These are phyloP conservation scores for Jaapia argillacea DNA, from an alignment of 768 basidiomycete species.

Conservation along the genomic window DNA sequence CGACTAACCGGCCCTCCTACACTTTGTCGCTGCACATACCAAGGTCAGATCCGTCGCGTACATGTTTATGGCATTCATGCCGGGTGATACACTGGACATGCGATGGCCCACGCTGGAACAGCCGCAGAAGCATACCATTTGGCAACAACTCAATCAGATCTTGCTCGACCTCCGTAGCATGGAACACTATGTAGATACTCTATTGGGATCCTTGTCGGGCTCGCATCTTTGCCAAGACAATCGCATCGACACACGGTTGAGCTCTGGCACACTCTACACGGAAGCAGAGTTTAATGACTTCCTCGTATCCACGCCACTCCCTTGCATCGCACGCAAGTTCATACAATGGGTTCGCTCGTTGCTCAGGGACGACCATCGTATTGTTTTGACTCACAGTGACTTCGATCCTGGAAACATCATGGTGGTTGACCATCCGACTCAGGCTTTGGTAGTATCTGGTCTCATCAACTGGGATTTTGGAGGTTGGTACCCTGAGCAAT, in stretches of 20 bases:
- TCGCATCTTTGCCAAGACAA: conserved; percentile 8
- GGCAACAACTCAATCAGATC: conserved; percentile 1
- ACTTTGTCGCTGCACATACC: too few relatives aligned
- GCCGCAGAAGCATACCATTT: conserved; percentile 5
- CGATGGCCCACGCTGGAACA: conserved; percentile 8
- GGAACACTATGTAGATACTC: background rate
- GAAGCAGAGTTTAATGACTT: conserved; percentile 10
- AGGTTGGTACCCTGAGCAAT: conserved; percentile 9
- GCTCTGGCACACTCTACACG: background rate
- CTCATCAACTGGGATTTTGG: conserved; percentile 8
- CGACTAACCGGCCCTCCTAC: too few relatives aligned
- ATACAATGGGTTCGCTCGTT: conserved; percentile 6
- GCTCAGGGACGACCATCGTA: conserved; percentile 7
- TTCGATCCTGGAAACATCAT: conserved; percentile 5
- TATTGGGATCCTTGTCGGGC: conserved; percentile 5
- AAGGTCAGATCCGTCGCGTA: conserved; percentile 1
- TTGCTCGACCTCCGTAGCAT: conserved; percentile 1
- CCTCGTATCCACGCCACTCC: conserved; percentile 1
- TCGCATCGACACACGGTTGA: conserved; percentile 2
- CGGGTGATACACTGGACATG: conserved; percentile 10
- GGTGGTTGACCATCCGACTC: conserved; percentile 1
- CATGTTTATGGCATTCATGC: conserved; percentile 9
- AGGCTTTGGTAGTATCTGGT: conserved; percentile 1
- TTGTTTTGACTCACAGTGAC: conserved; percentile 5
- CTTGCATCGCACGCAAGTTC: conserved; percentile 4